Evolutionary conservation across 2,329 filamentous ascomycete genomes (phyloP).

Genomic region (Macroventuria anomochaeta): DNA sequence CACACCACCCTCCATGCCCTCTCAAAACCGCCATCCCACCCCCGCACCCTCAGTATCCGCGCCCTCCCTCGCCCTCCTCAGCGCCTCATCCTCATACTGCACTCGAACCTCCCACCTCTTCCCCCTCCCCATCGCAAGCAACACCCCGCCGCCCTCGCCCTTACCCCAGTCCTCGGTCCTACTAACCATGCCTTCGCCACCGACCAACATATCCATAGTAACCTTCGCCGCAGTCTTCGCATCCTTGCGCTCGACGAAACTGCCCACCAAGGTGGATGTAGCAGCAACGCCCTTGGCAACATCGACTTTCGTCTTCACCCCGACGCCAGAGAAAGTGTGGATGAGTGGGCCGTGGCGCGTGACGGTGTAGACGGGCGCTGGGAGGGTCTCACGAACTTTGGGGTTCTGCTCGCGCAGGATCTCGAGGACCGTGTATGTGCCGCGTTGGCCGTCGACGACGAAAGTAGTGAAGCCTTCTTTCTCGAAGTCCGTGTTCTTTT

Average conservation of each 20-base stretch:
- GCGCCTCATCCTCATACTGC: conserved; percentile 26
- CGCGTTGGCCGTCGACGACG: conserved; percentile 26
- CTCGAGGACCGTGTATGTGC: conserved; percentile 19
- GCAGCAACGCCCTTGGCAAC: conserved; percentile 12
- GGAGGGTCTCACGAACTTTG: conserved; percentile 14
- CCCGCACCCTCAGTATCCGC: conserved; percentile 3
- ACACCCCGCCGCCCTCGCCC: conserved; percentile 15
- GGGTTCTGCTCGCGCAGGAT: conserved; percentile 21
- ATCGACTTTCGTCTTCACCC: neutral
- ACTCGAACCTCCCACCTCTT: conserved; percentile 30
- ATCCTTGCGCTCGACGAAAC: conserved; percentile 7
- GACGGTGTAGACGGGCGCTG: conserved; percentile 28
- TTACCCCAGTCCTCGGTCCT: conserved; percentile 20
- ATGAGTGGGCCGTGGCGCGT: conserved; percentile 24
- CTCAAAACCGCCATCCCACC: conserved; percentile 7
- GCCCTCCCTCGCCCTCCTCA: conserved; percentile 21
- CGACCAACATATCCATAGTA: conserved; percentile 22
- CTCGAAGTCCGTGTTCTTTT: conserved; percentile 3
- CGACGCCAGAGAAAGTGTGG: neutral
- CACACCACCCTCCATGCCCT: neutral
- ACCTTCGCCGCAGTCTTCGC: conserved; percentile 19
- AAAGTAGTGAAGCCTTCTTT: conserved; percentile 20
- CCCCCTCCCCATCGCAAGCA: conserved; percentile 24
- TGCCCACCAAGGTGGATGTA: conserved; percentile 13
- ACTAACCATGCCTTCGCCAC: neutral